Evolutionary conservation across 192 early-diverging fungal species (phyloP), one percentile per base, ranked within the genome.

Genomic region (Linnemannia hyalina): DNA sequence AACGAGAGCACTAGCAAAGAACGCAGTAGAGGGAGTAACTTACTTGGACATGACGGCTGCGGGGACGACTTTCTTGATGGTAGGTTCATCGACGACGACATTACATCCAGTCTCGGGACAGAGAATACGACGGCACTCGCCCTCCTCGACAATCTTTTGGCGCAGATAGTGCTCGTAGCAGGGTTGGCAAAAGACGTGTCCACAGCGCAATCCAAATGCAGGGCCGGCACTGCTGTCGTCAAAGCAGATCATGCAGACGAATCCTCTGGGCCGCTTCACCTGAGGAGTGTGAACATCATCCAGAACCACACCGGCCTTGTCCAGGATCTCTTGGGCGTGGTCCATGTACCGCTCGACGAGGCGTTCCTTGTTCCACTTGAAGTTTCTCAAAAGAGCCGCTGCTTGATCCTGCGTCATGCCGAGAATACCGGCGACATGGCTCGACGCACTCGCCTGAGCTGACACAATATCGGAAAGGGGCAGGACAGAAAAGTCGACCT

Each of bases 181-280:
- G 54, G 93, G 91, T 52, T 81, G 80, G 85, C 98, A 99, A 90
- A 97, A 99, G 8, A 96, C 86, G 87, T 99, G 98, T 5, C 92
- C 91, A 88, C 99, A 99, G 32, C 91, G 83, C 68, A 98, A 87
- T n/a, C 94, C 94, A 41, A 97, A 82, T 11, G 94, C 95, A 52
- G 91, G 85, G 16, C 93, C 76, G 7, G 84, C 80, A 49, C 89
- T 89, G 49, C 91, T 91, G 74, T 96, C 95, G 68, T 92, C 91
- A 87, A 93, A 99, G 91, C 99, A 99, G 80, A 99, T 97, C 40
- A 95, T 95, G 90, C 99, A 99, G 65, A 89, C 88, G 82, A 98
- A 97, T 44, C 83, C 82, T 47, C 52, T 40, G 20, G 85, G 83
- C 15, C 86, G 75, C 38, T 88, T 82, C 35, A 90, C 73, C 15